Conservation (phyloP, 371 early-diverging fungal species). For the Mucor indicus region DNA sequence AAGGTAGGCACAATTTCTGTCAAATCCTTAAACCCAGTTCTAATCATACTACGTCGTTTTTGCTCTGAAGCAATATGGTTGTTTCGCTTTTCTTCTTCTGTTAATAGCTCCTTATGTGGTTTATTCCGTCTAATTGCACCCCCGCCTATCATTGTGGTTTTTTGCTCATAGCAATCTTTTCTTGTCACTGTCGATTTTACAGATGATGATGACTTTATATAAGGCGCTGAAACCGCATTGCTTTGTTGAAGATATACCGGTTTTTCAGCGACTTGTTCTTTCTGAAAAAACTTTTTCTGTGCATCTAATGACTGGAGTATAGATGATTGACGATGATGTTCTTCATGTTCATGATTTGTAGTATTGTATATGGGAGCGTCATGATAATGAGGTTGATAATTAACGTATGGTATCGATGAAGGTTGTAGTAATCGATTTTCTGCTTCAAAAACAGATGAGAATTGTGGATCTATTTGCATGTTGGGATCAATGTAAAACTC, state of each 20-base stretch:
- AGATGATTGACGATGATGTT: conserved; percentile 22
- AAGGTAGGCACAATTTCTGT: conserved; percentile 78
- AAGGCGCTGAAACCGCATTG: conserved; percentile 21
- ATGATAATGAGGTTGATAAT: neutral
- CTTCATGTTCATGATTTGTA: conserved; percentile 14
- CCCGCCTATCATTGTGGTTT: conserved; percentile 7
- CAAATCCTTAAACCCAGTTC: conserved; percentile 76
- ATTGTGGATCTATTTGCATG: conserved; percentile 21
- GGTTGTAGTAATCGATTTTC: too few relatives aligned
- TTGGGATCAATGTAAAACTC: conserved; percentile 42
- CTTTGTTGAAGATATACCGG: conserved; percentile 31
- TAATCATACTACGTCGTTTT: conserved; percentile 82
- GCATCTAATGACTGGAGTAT: conserved; percentile 37
- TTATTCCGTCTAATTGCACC: conserved; percentile 25
- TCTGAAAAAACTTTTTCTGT: conserved; percentile 21
- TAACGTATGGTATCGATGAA: neutral
- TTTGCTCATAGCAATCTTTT: too few relatives aligned
- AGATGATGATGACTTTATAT: conserved; percentile 14
- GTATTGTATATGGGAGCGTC: too few relatives aligned
- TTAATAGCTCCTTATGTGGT: conserved; percentile 66
- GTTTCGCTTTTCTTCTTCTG: conserved; percentile 80
- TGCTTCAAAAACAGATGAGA: too few relatives aligned
- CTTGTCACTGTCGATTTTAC: too few relatives aligned
- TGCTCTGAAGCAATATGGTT: conserved; percentile 89
- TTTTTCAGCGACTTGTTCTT: conserved; percentile 16